Evolutionary conservation across 1,284 basidiomycete species (phyloP).

Genomic region (Kalmanozyma brasiliensis): DNA sequence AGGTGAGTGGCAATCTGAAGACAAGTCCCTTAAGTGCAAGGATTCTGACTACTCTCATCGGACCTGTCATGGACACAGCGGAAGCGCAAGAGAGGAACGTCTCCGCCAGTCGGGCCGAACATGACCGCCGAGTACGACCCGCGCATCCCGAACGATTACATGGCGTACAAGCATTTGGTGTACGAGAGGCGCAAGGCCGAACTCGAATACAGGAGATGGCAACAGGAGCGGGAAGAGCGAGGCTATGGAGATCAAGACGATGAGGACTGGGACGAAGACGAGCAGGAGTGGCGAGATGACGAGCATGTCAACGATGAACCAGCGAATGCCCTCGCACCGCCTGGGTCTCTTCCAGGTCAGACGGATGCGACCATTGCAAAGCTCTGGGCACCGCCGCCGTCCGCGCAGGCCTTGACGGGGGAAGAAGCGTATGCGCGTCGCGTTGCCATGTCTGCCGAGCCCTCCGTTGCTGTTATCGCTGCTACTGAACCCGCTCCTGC

Average conservation of each 20-base stretch:
- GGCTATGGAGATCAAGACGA: constrained; percentile 10
- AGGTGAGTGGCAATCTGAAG: constrained; percentile 35
- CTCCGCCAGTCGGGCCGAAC: constrained; percentile 35
- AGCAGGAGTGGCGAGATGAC: constrained; percentile 22
- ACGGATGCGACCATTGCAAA: no score
- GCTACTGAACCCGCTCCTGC: not conserved
- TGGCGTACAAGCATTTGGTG: constrained; percentile 51
- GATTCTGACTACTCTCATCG: no score
- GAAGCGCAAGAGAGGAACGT: constrained; percentile 37
- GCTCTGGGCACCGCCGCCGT: not conserved
- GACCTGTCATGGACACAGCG: constrained; percentile 7
- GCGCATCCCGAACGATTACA: constrained; percentile 60
- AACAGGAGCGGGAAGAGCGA: constrained; percentile 22
- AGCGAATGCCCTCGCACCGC: no score
- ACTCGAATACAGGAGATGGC: constrained; percentile 12
- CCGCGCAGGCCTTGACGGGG: constrained; percentile 14
- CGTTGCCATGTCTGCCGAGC: constrained; percentile 11
- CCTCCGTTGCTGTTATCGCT: not conserved
- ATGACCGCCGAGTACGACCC: constrained; percentile 64
- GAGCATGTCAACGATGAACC: no score
- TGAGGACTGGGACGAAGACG: constrained; percentile 11
- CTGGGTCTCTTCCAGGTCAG: no score
- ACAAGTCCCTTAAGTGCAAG: no score
- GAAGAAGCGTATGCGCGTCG: constrained; percentile 43
- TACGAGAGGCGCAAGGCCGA: constrained; percentile 41